Conservation (phyloP, 345 rosid species). For the Stellera chamaejasme region DNA sequence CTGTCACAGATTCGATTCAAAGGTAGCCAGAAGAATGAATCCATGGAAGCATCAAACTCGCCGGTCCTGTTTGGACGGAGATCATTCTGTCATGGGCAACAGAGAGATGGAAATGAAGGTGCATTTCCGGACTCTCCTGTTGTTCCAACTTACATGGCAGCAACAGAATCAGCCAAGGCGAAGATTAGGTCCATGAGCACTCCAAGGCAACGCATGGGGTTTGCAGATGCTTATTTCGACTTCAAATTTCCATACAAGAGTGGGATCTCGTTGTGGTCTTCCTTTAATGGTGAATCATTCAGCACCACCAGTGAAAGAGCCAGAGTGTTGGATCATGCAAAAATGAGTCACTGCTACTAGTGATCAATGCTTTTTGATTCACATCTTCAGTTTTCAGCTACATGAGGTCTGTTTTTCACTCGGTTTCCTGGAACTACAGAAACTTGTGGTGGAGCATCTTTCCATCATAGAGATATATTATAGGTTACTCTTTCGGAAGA, state of each 20-base stretch:
- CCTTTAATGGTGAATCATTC: slow-evolving; percentile 38
- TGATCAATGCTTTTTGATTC: neutral
- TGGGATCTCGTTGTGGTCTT: slow-evolving; percentile 32
- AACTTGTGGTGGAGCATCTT: no score
- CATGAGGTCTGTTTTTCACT: neutral
- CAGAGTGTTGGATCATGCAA: slow-evolving; percentile 16
- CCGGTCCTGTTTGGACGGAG: slow-evolving; percentile 53
- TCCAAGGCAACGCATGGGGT: slow-evolving; percentile 50
- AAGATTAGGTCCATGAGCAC: slow-evolving; percentile 79
- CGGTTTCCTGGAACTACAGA: neutral
- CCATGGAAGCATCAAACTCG: slow-evolving; percentile 33
- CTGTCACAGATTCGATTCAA: slow-evolving; percentile 22
- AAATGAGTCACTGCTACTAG: slow-evolving; percentile 12
- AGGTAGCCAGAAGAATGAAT: slow-evolving; percentile 27
- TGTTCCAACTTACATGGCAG: slow-evolving; percentile 57
- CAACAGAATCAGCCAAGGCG: slow-evolving; percentile 68
- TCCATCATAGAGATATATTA: no score
- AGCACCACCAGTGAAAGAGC: slow-evolving; percentile 14
- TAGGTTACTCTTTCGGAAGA: no score
- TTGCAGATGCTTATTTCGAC: slow-evolving; percentile 32
- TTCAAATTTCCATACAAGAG: slow-evolving; percentile 19
- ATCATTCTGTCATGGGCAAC: slow-evolving; percentile 45
- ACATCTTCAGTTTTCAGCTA: neutral
- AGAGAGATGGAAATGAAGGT: slow-evolving; percentile 29
- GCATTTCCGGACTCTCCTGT: slow-evolving; percentile 39